Percentiles rank a stretch among this genome's conserved stretches.
Evolutionary conservation across 2,329 filamentous ascomycete species (phyloP).

Genomic region (Acephala macrosclerotiorum): DNA sequence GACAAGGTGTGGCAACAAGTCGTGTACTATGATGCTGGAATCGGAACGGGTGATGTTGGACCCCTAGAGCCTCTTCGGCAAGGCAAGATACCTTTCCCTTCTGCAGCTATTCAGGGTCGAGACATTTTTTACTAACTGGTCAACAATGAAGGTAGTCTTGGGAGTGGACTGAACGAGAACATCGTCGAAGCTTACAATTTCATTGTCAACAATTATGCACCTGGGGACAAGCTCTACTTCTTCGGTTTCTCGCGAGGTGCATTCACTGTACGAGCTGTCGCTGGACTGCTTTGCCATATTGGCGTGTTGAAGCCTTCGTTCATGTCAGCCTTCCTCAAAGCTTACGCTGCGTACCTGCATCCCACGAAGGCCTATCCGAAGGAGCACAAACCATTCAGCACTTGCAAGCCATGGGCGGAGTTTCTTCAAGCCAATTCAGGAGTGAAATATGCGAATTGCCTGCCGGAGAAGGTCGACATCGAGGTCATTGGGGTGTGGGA

Average conservation of each 20-base stretch:
- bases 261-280: conserved; percentile 46
- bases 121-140: too few species aligned
- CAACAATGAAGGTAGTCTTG: too few species aligned
- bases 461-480: conserved; percentile 12
- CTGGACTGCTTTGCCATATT: conserved; percentile 42
- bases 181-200: conserved; percentile 47
- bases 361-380: background rate
- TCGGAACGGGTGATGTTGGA: conserved; percentile 26
- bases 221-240: conserved; percentile 20
- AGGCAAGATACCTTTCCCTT: conserved; percentile 9
- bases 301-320: conserved; percentile 46
- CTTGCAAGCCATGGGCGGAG: background rate
- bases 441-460: background rate
- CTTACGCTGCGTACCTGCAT: background rate
- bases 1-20: conserved; percentile 22
- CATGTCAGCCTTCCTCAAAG: background rate
- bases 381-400: background rate
- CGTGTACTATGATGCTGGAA: conserved; percentile 29
- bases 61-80: conserved; percentile 19
- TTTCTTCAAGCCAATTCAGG: background rate
- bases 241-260: conserved; percentile 49
- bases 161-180: too few species aligned
- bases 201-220: conserved; percentile 39
- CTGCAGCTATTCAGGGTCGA: background rate
- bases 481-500: conserved; percentile 28